A percentile compares a stretch with the other conserved stretches of the same genome.
Evolutionary conservation across 805 yeast genomes (phyloP).

Genomic region (Saturnispora hagleri): DNA sequence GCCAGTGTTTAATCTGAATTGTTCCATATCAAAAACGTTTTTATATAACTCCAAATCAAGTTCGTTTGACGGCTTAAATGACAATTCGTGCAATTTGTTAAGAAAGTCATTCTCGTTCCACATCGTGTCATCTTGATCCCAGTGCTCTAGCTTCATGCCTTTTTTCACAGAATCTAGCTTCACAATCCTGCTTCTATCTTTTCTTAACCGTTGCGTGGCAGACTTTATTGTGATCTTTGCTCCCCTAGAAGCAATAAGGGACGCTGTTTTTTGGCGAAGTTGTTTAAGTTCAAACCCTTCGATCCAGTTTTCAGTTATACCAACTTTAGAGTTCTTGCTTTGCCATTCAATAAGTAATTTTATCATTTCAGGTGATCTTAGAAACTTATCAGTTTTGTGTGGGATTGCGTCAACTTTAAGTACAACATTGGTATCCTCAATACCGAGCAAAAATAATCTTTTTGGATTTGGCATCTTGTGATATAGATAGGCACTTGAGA

Average conservation of each 20-base stretch:
- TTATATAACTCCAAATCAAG: slow-evolving; percentile 8
- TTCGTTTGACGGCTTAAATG: background rate
- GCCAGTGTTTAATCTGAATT: slow-evolving; percentile 9
- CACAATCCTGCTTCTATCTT: slow-evolving; percentile 3
- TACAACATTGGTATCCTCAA: slow-evolving; percentile 11
- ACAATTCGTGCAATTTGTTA: background rate
- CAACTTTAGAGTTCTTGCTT: slow-evolving; percentile 6
- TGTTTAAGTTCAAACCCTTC: slow-evolving; percentile 17
- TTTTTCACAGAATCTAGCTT: background rate
- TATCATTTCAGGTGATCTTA: slow-evolving; percentile 10
- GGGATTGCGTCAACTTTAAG: slow-evolving; percentile 20
- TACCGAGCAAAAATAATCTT: slow-evolving; percentile 15
- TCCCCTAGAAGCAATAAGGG: slow-evolving; percentile 4
- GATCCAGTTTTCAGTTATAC: slow-evolving; percentile 11
- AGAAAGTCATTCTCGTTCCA: slow-evolving; percentile 13
- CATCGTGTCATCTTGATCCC: slow-evolving; percentile 9
- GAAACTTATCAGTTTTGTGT: slow-evolving; percentile 9
- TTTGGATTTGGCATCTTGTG: slow-evolving; percentile 27
- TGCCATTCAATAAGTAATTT: slow-evolving; percentile 15
- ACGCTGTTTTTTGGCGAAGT: slow-evolving; percentile 1
- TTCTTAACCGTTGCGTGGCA: background rate
- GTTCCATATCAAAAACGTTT: slow-evolving; percentile 8
- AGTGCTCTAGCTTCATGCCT: slow-evolving; percentile 6
- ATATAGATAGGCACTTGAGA: slow-evolving; percentile 30
- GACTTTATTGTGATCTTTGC: slow-evolving; percentile 10